Evolutionary conservation across 345 rosid species (phyloP).

Genomic region (Geranium brycei): DNA sequence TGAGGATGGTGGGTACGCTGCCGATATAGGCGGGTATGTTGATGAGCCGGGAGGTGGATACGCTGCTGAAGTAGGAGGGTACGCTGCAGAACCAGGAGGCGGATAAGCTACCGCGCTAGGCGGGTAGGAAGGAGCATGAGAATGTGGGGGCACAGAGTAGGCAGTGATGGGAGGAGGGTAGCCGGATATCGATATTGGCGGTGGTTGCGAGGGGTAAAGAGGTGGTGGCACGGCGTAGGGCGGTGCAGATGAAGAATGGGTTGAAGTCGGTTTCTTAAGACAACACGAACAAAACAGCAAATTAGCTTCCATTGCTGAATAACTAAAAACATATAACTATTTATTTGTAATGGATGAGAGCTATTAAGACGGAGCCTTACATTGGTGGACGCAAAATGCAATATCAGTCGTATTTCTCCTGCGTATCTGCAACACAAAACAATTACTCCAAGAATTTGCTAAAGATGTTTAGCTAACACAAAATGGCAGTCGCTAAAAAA

Average conservation of each 20-base stretch:
- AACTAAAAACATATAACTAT: not conserved
- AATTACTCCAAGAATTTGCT: not conserved
- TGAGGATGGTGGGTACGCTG: no score
- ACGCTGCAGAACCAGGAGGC: no score
- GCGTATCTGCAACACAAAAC: slow-evolving; percentile 43
- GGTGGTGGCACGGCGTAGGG: no score
- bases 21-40: no score
- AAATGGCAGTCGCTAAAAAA: not conserved
- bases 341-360: not conserved
- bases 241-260: slow-evolving; percentile 29
- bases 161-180: no score
- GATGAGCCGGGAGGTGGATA: no score
- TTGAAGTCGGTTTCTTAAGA: slow-evolving; percentile 27
- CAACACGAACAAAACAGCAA: slow-evolving; percentile 1
- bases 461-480: not conserved
- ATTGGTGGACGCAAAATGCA: slow-evolving; percentile 51
- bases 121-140: no score
- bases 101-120: no score
- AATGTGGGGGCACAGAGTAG: no score
- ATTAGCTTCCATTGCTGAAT: not conserved
- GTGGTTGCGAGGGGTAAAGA: no score
- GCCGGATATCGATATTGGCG: no score
- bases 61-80: no score
- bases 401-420: slow-evolving; percentile 61
- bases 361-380: slow-evolving; percentile 25